A percentile compares a stretch with the other conserved stretches of the same genome.
phyloP scores from a whole-genome alignment of 257 asterid genomes.

The Rubia yunnanensis region DNA sequence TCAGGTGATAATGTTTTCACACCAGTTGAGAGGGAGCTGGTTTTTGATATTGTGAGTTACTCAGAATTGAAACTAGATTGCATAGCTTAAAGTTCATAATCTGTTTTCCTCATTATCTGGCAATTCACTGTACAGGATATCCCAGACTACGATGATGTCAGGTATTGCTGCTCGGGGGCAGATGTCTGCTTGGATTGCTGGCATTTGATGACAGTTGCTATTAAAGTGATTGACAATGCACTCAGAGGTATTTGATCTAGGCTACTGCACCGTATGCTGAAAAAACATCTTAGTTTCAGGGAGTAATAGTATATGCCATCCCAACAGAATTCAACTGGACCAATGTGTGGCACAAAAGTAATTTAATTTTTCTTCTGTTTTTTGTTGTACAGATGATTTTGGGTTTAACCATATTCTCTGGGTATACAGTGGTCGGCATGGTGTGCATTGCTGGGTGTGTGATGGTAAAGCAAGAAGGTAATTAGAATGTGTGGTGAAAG shows the following conservation, averaged over 20 bases:
- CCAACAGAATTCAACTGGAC: too few species aligned
- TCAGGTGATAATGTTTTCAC: conserved; percentile 64
- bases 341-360: not conserved
- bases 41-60: conserved; percentile 80
- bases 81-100: not conserved
- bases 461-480: conserved; percentile 93
- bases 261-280: not conserved
- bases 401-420: conserved; percentile 84
- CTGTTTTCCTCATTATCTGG: conserved; percentile 3
- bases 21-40: conserved; percentile 77
- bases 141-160: conserved; percentile 90
- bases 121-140: conserved; percentile 51
- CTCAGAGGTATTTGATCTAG: conserved; percentile 57
- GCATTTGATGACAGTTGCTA: conserved; percentile 92
- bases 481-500: conserved; percentile 11
- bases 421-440: conserved; percentile 96
- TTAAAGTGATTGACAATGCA: conserved; percentile 78
- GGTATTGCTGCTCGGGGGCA: conserved; percentile 96
- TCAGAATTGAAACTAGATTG: not conserved
- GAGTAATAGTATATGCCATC: too few species aligned
- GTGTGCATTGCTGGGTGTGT: conserved; percentile 98
- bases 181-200: conserved; percentile 86
- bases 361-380: not conserved
- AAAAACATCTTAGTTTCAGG: too few species aligned
- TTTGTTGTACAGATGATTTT: conserved; percentile 62